Evolutionary conservation across 2,329 filamentous ascomycete species (phyloP).

Genomic region (Neonectria ditissima): DNA sequence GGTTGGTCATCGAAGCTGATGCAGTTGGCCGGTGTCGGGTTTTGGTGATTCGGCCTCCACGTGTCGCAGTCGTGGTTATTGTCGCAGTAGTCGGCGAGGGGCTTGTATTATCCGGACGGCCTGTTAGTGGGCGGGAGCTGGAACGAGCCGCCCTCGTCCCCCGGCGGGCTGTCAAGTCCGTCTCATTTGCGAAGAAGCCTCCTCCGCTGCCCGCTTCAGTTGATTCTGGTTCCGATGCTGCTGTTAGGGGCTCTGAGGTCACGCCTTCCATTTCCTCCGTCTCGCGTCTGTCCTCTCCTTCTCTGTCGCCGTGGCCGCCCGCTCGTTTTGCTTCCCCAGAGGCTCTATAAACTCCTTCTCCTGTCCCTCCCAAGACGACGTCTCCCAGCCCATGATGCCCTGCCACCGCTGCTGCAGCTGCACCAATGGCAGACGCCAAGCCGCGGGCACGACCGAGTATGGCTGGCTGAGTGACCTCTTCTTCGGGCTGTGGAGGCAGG

Average conservation of each 20-base stretch:
- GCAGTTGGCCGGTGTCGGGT: conserved; percentile 37
- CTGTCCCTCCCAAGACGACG: conserved; percentile 26
- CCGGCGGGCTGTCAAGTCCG: conserved; percentile 37
- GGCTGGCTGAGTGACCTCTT: conserved; percentile 36
- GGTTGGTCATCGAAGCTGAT: conserved; percentile 31
- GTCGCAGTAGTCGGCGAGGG: conserved; percentile 10
- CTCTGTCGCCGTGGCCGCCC: conserved; percentile 14
- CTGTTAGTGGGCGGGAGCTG: conserved; percentile 28
- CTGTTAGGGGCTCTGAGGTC: conserved; percentile 22
- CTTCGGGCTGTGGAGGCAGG: conserved; percentile 40
- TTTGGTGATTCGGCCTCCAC: conserved; percentile 45
- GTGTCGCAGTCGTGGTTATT: conserved; percentile 12
- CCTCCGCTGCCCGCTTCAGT: conserved; percentile 20
- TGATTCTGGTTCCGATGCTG: conserved; percentile 17
- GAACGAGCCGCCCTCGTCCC: conserved; percentile 38
- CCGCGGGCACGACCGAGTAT: conserved; percentile 43
- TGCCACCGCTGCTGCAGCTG: conserved; percentile 41
- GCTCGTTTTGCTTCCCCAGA: conserved; percentile 18
- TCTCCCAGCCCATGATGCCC: conserved; percentile 29
- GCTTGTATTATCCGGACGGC: conserved; percentile 26
- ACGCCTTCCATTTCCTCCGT: conserved; percentile 22
- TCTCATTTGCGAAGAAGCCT: conserved; percentile 35
- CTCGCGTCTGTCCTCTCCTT: background rate
- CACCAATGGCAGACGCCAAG: conserved; percentile 42
- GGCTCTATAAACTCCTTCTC: conserved; percentile 16